A percentile compares a stretch with the other conserved stretches of the same genome.
Evolutionary conservation across 345 rosid species (phyloP).

Genomic region (Erodium maritimum): DNA sequence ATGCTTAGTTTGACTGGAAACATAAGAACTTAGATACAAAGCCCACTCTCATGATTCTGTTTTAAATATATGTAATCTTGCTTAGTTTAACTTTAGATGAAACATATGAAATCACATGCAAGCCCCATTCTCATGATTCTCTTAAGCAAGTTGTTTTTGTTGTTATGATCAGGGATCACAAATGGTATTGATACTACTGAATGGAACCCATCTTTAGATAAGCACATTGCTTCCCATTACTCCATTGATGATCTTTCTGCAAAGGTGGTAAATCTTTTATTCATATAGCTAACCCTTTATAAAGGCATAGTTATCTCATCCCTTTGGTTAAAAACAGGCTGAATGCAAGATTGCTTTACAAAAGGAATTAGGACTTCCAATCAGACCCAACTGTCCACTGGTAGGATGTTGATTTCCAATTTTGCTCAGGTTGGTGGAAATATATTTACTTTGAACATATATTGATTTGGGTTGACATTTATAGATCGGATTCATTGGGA

Average conservation of each 20-base stretch:
- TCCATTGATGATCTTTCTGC: slow-evolving; percentile 61
- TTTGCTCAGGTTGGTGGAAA: neutral
- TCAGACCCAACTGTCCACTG: slow-evolving; percentile 76
- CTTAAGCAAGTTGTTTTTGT: neutral
- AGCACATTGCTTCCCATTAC: slow-evolving; percentile 50
- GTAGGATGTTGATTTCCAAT: slow-evolving; percentile 23
- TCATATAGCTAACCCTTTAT: no score
- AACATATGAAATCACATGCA: no score
- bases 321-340: slow-evolving; percentile 24
- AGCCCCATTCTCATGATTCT: no score
- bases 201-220: slow-evolving; percentile 79
- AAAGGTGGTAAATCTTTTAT: slow-evolving; percentile 28
- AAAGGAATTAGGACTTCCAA: slow-evolving; percentile 77
- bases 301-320: no score
- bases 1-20: no score
- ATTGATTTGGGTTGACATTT: slow-evolving; percentile 12
- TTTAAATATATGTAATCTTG: no score
- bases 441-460: slow-evolving; percentile 4
- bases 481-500: slow-evolving; percentile 93
- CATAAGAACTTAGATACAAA: no score
- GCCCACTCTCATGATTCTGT: no score
- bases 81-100: no score
- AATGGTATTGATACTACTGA: slow-evolving; percentile 76
- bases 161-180: slow-evolving; percentile 50
- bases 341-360: slow-evolving; percentile 82